A percentile compares a stretch with the other conserved stretches of the same genome.
phyloP scores from a whole-genome alignment of 495 filamentous ascomycete genomes.

The Penicillium malachiteum region DNA sequence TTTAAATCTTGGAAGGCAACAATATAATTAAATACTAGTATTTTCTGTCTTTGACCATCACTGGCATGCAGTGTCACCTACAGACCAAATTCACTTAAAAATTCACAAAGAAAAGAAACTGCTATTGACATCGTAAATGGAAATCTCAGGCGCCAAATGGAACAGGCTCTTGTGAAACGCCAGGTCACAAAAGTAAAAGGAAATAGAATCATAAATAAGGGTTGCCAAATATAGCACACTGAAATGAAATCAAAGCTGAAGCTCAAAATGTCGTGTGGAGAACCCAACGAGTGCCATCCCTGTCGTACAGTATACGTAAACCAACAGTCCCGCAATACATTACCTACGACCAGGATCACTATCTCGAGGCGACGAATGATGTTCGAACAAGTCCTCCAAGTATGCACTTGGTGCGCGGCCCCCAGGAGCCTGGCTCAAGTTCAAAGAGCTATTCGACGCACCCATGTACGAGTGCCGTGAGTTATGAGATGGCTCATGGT shows the following conservation, averaged over 20 bases:
- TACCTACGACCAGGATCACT: constrained; percentile 15
- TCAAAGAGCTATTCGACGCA: constrained; percentile 68
- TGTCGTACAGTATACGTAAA: constrained; percentile 8
- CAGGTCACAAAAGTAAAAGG: background rate
- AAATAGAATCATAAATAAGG: background rate
- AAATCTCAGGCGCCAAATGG: background rate
- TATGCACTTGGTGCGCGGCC: constrained; percentile 87
- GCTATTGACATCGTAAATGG: constrained; percentile 3
- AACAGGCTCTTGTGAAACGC: background rate
- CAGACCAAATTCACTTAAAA: background rate
- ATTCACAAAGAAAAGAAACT: background rate
- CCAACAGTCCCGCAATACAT: background rate
- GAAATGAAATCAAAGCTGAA: background rate
- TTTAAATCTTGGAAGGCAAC: too few species aligned
- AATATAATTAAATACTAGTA: too few species aligned
- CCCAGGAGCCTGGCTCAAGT: constrained; percentile 62
- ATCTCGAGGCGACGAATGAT: constrained; percentile 40
- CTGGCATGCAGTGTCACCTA: background rate
- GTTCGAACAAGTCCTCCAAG: constrained; percentile 88
- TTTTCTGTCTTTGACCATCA: background rate
- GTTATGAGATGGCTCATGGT: constrained; percentile 32
- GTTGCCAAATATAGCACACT: constrained; percentile 3
- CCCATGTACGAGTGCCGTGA: constrained; percentile 34
- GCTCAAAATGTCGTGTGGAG: background rate
- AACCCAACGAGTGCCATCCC: constrained; percentile 3